A percentile compares a stretch with the other conserved stretches of the same genome.
phyloP scores from a whole-genome alignment of 306 rosid species.

The Glycyrrhiza uralensis region DNA sequence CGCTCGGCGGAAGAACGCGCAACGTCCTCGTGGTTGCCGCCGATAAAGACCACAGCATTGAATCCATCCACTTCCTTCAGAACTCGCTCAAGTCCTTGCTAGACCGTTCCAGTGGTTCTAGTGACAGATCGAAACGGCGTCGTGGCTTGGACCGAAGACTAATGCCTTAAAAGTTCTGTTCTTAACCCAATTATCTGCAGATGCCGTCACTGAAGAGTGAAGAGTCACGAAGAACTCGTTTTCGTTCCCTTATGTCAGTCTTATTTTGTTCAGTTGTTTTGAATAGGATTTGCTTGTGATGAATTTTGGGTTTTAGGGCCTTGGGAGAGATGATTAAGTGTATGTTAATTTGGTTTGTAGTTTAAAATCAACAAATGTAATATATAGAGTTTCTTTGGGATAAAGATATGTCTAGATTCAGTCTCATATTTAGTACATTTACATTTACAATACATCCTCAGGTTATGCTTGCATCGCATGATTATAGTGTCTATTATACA shows the following conservation, averaged over 20 bases:
- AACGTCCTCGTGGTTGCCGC: slow-evolving; percentile 80
- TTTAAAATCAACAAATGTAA: too few species aligned
- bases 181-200: not conserved
- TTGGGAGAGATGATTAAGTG: too few species aligned
- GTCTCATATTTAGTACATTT: too few species aligned
- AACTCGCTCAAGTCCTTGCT: slow-evolving; percentile 78
- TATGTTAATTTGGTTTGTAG: too few species aligned
- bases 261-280: not conserved
- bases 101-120: slow-evolving; percentile 56
- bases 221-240: not conserved
- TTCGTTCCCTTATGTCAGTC: not conserved
- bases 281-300: slow-evolving; percentile 3
- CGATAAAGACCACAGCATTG: slow-evolving; percentile 74
- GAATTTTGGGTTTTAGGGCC: not conserved
- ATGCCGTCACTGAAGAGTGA: not conserved
- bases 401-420: too few species aligned
- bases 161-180: too few species aligned
- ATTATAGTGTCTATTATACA: too few species aligned
- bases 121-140: slow-evolving; percentile 74
- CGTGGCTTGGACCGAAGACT: slow-evolving; percentile 60
- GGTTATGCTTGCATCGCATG: too few species aligned
- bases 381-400: too few species aligned
- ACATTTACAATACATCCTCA: too few species aligned
- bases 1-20: slow-evolving; percentile 84
- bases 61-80: slow-evolving; percentile 83